These are phyloP conservation scores for Cornus suecica DNA, from an alignment of 148 eudicot genomes.

Conservation along the genomic window DNA sequence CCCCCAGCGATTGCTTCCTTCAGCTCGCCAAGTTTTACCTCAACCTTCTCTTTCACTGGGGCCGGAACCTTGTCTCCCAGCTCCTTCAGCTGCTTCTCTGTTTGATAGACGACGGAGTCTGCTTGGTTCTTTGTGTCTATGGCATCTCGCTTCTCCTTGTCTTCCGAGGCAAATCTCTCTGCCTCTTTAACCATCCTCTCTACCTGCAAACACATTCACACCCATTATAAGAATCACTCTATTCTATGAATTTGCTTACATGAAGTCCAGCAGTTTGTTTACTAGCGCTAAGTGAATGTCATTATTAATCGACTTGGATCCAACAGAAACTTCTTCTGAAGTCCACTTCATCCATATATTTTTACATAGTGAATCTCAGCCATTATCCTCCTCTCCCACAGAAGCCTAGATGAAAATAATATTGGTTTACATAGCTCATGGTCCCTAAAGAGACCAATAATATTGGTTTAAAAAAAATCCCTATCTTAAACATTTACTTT, in stretches of 20 bases:
- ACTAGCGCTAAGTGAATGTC: not conserved
- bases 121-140: constrained; percentile 51
- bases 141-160: constrained; percentile 48
- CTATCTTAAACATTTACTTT: not conserved
- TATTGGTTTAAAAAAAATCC: not conserved
- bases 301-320: not conserved
- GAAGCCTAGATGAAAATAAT: too few species aligned
- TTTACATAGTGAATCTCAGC: not conserved
- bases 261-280: not conserved
- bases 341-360: not conserved
- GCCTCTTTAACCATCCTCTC: constrained; percentile 46
- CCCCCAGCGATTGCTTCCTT: constrained; percentile 42
- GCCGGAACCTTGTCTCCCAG: constrained; percentile 47
- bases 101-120: constrained; percentile 48
- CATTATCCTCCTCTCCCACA: not conserved
- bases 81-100: constrained; percentile 51
- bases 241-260: not conserved
- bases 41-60: constrained; percentile 44
- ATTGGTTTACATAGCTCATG: not conserved
- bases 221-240: not conserved
- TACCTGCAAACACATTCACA: constrained; percentile 26
- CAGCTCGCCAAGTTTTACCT: constrained; percentile 38
- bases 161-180: constrained; percentile 38
- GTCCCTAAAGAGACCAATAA: not conserved
- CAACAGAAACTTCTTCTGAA: not conserved